A percentile compares a stretch with the other conserved stretches of the same genome.
Conservation (phyloP, 164 flowering plant genomes). For the Kalanchoe fedtschenkoi region DNA sequence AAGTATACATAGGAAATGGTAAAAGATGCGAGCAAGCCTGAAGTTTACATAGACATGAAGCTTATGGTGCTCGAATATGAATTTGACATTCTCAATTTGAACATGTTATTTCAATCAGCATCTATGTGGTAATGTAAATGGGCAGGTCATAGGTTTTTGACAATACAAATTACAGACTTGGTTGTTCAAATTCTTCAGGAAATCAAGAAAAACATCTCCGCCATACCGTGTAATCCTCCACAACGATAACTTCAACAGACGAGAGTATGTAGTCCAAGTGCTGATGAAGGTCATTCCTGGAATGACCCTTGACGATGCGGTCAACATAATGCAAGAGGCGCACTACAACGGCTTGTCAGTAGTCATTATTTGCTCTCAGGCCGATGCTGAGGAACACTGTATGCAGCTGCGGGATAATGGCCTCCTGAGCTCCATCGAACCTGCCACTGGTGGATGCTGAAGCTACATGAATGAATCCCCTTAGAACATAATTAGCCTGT, state of each 20-base stretch:
- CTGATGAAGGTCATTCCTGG: conserved; percentile 94
- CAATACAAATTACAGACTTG: not conserved
- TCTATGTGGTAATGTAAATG: not conserved
- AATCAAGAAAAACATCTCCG: conserved; percentile 65
- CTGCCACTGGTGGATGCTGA: conserved; percentile 72
- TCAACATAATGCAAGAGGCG: conserved; percentile 93
- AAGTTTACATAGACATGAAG: no score
- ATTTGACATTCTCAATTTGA: not conserved
- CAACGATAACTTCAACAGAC: conserved; percentile 75
- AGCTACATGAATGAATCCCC: no score
- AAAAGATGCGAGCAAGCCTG: no score
- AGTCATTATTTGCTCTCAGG: conserved; percentile 80
- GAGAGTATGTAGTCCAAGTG: conserved; percentile 94
- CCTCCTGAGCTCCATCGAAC: conserved; percentile 83
- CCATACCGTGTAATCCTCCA: conserved; percentile 87
- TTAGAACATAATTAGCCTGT: no score
- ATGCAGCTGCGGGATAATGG: conserved; percentile 85
- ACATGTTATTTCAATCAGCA: not conserved
- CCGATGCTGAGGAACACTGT: conserved; percentile 90
- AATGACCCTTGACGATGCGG: conserved; percentile 85
- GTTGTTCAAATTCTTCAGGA: conserved; percentile 26
- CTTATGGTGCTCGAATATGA: no score
- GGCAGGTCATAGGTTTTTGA: not conserved
- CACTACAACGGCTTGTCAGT: conserved; percentile 76
- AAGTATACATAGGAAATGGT: no score